Base-by-base conservation (phyloP, 495 filamentous ascomycete genomes). In the Pseudevernia furfuracea region DNA sequence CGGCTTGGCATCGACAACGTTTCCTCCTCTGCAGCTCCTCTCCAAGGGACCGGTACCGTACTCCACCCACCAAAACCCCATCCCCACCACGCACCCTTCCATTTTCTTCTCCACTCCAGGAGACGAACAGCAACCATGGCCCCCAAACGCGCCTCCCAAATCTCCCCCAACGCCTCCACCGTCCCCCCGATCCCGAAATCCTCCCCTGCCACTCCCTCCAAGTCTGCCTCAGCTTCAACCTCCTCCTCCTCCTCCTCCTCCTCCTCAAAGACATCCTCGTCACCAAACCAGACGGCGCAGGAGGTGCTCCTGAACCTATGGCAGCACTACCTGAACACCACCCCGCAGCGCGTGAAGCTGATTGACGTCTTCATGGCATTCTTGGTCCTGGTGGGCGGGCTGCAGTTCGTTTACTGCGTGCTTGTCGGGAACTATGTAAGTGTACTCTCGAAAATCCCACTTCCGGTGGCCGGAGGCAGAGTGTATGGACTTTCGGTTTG, bases 351-450 rank as follows among this genome's bases (percentile, higher is more conserved):
- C 43, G 92, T 89, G 55, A 91, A 96, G 81, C 84, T 99, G 65
- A 79, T 97, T 38, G 94, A 99, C 76, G 84, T 81, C 23, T 99
- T 97, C 76, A 87, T 97, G 88, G 87, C 73, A 4, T 99, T 97
- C 72, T 76, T 99, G 66, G 87, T 92, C 28, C 82, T 88, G 8
- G 88, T 92, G 12, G 94, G 92, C 52, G 90, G 81, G 17, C 73
- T 97, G 72, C 94, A 99, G 75, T 97, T 99, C 74, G 78, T 87
- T 57, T 99, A 99, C 73, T 97, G 92, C 73, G 81, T 96, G 46
- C 70, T 97, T 69, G 92, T 85, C 43, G 94, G 94, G 66, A 97
- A 97, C 75, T 98, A 94, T 72, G 94, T 98, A 81, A 60, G 89
- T 81, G n/a, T n/a, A n/a, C n/a, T n/a, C n/a, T n/a, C n/a, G n/a